Evolutionary conservation across 2,329 filamentous ascomycete species (phyloP), one percentile per base, ranked within the genome.

Genomic region (Chaetomium olivaceum): DNA sequence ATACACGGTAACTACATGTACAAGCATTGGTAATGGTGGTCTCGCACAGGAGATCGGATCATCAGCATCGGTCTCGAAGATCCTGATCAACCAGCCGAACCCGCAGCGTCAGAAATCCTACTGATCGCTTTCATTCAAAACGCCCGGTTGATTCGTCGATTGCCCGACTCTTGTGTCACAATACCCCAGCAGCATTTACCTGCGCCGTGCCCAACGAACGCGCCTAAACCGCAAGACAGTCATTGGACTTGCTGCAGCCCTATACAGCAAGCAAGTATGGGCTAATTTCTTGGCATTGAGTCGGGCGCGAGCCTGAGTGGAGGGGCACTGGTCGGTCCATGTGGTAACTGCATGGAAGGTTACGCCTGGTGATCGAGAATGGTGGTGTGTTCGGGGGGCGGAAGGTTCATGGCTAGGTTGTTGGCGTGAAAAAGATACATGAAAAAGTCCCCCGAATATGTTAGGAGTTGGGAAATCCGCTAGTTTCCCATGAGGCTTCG

Each of bases 211-310:
- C 58, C 46, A 51, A 50, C 43, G 33, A 60, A 50, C 19, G 11
- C 19, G 52, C 52, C 33, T 39, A 33, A n/a, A 9, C 60, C 25
- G 25, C 21, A 23, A 62, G 25, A 31, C 27, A 36, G 59, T 21
- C 23, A 54, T 62, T 43, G 43, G 21, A 51, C 46, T n/a, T 27
- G 25, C 54, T 57, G 43, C 61, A 63, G 61, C 54, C 61, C 61
- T 58, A 63, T 25, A 9, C 48, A 14, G 21, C 21, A 51, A 14
- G 21, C 21, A 51, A 11, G 12, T 27, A 21, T 51, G 27, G n/a
- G 50, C 23, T 7, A 3, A 19, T 64, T n/a, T 55, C 36, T 48
- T 16, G 33, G 23, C 46, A 27, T 39, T 39, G n/a, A 14, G 21
- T 54, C 31, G 3, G 39, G 39, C 16, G 39, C 39, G 16, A 19